A percentile compares a stretch with the other conserved stretches of the same genome.
phyloP scores from a whole-genome alignment of 805 yeast species.

The Candida broadrunensis region DNA sequence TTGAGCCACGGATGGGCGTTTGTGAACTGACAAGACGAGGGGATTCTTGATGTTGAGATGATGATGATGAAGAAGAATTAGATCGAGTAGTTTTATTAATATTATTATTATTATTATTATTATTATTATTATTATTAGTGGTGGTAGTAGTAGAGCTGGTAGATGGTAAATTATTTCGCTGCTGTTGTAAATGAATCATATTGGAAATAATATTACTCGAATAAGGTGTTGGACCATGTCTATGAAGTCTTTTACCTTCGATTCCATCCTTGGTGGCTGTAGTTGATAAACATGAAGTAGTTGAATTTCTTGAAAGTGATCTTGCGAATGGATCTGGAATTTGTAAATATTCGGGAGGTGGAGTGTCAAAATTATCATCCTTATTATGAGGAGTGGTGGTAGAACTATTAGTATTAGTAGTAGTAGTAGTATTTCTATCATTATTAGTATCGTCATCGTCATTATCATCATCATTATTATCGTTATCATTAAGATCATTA shows the following conservation, averaged over 20 bases:
- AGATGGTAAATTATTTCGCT: not conserved
- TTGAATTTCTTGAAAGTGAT: slow-evolving; percentile 59
- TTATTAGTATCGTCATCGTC: not conserved
- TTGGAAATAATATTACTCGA: slow-evolving; percentile 27
- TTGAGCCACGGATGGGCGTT: not conserved
- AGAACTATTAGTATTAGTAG: not conserved
- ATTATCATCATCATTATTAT: not conserved
- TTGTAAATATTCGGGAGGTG: slow-evolving; percentile 4
- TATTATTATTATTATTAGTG: too few relatives aligned
- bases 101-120: not conserved
- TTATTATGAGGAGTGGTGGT: not conserved
- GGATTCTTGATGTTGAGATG: not conserved
- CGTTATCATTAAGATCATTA: not conserved
- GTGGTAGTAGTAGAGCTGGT: too few relatives aligned
- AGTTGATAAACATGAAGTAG: slow-evolving; percentile 66
- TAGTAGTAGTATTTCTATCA: not conserved
- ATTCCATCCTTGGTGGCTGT: slow-evolving; percentile 75
- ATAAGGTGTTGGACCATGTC: slow-evolving; percentile 38
- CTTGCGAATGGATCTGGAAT: slow-evolving; percentile 39
- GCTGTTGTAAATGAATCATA: slow-evolving; percentile 19
- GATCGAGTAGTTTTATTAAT: not conserved
- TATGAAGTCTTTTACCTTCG: slow-evolving; percentile 57
- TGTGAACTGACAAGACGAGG: not conserved
- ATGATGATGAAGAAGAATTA: not conserved
- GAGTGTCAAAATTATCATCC: not conserved